Evolutionary conservation across 331 rosid species (phyloP), one percentile per base, ranked within the genome.

Genomic region (Spiraea crenata): DNA sequence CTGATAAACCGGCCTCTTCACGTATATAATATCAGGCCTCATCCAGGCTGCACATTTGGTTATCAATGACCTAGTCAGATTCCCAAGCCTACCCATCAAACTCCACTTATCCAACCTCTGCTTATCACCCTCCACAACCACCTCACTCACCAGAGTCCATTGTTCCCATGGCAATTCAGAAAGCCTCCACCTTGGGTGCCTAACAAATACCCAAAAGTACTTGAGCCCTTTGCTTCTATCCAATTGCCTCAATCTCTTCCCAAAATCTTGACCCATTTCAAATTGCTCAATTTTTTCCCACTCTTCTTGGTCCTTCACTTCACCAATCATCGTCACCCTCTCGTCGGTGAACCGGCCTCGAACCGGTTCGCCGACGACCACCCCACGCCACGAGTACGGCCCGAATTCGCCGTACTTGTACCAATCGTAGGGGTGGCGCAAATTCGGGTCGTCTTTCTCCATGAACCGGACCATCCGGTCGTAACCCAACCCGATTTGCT

Each of bases 11-110:
- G 98, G 97, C 61, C 82, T 74, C 81, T 90, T 92, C 77, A 92
- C 97, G 57, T 92, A 92, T 65, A 92, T 67, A 39, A 90, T 85
- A 77, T 93, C 96, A 2, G 97, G 98, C 67, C 98, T 88, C 92
- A 90, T 87, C 97, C 97, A 93, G 0, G 96, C 98, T n/a, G 97
- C 98, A 76, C 97, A 93, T 77, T 83, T 80, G 3, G 86, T 85
- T 76, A 93, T 80, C 78, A 81, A 66, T 4, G 89, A 70, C 79
- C 97, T 83, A 0, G 99, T 74, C 77, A 75, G 80, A 52, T 77
- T 93, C 77, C 99, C 99, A 39, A 93, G 86, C 61, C 97, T 85
- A 71, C 97, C 97, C 97, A 93, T 93, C 83, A 93, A 81, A 77
- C 46, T 87, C 99, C 99, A 93, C 68, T 93, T 91, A 78, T 91